Evolutionary conservation across 495 filamentous ascomycete species (phyloP).

Genomic region (Paragyromitra xinjiangensis): DNA sequence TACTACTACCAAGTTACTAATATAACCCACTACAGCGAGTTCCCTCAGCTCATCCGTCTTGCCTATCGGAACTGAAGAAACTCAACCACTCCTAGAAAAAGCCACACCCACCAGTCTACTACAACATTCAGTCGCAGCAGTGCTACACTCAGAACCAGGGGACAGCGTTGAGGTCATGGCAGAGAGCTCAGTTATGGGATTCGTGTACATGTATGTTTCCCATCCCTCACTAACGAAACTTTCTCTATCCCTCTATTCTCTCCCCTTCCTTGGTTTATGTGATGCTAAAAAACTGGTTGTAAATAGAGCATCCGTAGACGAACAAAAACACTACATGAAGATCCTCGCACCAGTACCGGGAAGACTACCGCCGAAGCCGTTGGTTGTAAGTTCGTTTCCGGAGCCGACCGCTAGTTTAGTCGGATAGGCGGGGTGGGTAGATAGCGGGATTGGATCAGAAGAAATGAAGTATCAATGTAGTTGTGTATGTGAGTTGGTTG

Average conservation of each 20-base stretch:
- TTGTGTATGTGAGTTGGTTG: neutral
- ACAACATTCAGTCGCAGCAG: conserved; percentile 76
- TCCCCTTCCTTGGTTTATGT: neutral
- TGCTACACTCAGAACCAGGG: conserved; percentile 74
- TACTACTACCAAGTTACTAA: neutral
- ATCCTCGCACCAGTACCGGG: conserved; percentile 83
- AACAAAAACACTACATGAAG: conserved; percentile 79
- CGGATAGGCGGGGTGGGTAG: conserved; percentile 22
- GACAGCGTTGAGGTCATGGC: conserved; percentile 76
- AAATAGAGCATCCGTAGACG: conserved; percentile 74
- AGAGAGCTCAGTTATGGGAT: conserved; percentile 88
- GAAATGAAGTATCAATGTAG: neutral
- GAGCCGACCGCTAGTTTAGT: conserved; percentile 54
- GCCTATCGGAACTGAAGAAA: conserved; percentile 59
- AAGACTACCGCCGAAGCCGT: conserved; percentile 75
- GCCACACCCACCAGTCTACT: conserved; percentile 68
- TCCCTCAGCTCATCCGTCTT: conserved; percentile 49
- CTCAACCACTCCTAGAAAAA: conserved; percentile 65
- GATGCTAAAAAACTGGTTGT: conserved; percentile 57
- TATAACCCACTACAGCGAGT: conserved; percentile 54
- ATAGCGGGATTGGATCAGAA: neutral
- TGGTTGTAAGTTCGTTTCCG: conserved; percentile 64
- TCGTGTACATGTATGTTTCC: conserved; percentile 74
- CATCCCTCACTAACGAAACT: neutral
- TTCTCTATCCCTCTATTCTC: neutral